Conservation (phyloP, 371 early-diverging fungal genomes). For the Apophysomyces sp. region DNA sequence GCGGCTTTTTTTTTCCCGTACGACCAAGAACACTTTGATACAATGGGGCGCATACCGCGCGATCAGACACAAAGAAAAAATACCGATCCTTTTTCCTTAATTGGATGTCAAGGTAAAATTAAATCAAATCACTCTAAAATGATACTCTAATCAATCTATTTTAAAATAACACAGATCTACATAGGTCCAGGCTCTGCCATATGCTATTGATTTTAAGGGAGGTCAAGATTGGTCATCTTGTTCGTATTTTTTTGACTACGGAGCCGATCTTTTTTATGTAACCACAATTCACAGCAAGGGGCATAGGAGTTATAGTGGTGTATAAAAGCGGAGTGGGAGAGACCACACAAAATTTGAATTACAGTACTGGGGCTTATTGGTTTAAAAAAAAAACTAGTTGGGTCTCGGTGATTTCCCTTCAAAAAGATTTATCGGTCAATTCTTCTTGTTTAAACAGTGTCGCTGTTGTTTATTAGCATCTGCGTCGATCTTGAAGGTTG, state of each 20-base stretch:
- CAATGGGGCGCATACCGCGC: too few relatives aligned
- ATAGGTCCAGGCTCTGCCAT: too few relatives aligned
- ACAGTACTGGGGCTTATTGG: slow-evolving; percentile 8
- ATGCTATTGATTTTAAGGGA: too few relatives aligned
- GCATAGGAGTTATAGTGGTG: neutral
- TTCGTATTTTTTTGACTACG: neutral
- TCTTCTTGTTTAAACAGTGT: neutral
- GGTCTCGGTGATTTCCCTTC: slow-evolving; percentile 29
- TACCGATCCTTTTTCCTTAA: too few relatives aligned
- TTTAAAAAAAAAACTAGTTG: neutral
- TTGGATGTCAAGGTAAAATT: too few relatives aligned
- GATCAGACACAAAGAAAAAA: too few relatives aligned
- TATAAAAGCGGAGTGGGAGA: neutral
- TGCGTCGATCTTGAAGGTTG: neutral
- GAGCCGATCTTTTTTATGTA: neutral
- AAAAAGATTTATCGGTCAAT: slow-evolving; percentile 18
- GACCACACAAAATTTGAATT: neutral
- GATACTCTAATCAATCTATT: too few relatives aligned
- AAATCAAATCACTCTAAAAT: too few relatives aligned
- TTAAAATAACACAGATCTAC: too few relatives aligned
- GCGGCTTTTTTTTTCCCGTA: too few relatives aligned
- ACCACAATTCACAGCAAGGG: neutral
- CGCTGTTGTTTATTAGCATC: neutral
- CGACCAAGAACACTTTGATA: too few relatives aligned
- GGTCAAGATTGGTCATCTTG: too few relatives aligned